Evolutionary conservation across 352 stramenopile species (phyloP).

Genomic region (Globisporangium lucens): DNA sequence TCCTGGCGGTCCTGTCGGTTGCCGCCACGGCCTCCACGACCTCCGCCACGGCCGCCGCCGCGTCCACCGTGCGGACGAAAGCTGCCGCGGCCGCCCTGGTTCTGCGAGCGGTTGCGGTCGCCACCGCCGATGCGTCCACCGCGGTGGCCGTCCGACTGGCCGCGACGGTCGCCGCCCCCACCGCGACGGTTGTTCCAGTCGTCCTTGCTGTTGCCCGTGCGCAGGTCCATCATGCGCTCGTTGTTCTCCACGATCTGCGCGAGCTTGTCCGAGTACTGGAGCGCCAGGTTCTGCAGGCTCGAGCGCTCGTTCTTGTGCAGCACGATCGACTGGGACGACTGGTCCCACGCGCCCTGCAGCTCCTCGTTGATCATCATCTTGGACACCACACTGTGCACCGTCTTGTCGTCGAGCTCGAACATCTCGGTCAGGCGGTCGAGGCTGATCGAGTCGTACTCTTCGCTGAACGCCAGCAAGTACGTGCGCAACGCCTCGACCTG

Average conservation of each 20-base stretch:
- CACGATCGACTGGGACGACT: conserved; percentile 96
- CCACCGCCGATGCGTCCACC: conserved; percentile 22
- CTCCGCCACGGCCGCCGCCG: conserved; percentile 41
- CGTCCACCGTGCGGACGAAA: conserved; percentile 45
- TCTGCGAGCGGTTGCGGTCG: conserved; percentile 26
- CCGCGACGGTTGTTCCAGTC: conserved; percentile 60
- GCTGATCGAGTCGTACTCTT: conserved; percentile 96
- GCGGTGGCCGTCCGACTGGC: conserved; percentile 26
- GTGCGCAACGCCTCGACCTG: conserved; percentile 96
- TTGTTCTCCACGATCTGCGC: conserved; percentile 88
- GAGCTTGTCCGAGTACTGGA: conserved; percentile 96
- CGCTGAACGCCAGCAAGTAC: conserved; percentile 95
- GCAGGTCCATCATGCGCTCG: conserved; percentile 86
- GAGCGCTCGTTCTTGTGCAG: conserved; percentile 95
- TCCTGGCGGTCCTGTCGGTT: conserved; percentile 36
- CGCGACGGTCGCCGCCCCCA: conserved; percentile 32
- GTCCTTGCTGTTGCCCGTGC: conserved; percentile 63
- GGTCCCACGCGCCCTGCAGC: conserved; percentile 96
- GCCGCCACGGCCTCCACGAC: conserved; percentile 34
- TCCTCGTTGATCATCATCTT: conserved; percentile 99
- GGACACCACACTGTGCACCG: conserved; percentile 96
- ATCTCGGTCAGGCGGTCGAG: conserved; percentile 94
- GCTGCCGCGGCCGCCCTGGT: conserved; percentile 42
- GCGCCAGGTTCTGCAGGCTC: conserved; percentile 91
- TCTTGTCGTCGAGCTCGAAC: conserved; percentile 96